Conservation (phyloP, 345 rosid genomes). For the Brassica rapa region DNA sequence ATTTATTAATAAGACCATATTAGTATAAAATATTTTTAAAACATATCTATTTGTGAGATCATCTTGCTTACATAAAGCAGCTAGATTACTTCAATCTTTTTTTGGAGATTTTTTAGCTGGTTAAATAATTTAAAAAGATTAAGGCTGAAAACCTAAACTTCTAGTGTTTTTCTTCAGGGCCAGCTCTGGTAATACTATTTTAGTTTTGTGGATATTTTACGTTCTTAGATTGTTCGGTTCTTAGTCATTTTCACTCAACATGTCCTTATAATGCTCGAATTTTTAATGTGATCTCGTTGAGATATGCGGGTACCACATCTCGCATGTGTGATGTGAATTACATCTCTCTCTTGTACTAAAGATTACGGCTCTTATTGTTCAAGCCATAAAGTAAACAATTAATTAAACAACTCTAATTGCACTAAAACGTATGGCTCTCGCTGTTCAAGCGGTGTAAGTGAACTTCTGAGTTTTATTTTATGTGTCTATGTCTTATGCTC, state of each 20-base stretch:
- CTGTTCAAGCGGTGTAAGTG: neutral
- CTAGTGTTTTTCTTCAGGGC: neutral
- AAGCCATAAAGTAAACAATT: neutral
- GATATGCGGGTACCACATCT: neutral
- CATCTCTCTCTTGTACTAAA: neutral
- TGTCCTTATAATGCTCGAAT: neutral
- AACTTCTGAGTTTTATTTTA: neutral
- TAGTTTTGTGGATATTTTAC: neutral
- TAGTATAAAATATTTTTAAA: no score
- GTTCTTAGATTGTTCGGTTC: neutral
- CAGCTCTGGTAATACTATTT: neutral
- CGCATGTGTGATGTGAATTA: neutral
- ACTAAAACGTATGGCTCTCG: neutral
- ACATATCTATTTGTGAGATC: neutral
- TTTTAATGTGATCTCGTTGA: neutral
- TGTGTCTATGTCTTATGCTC: neutral
- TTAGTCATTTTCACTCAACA: neutral
- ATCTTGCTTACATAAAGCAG: neutral
- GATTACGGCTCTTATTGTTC: neutral
- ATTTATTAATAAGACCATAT: neutral
- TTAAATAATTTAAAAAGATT: no score
- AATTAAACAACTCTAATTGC: neutral
- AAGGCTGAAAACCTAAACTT: neutral
- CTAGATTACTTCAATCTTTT: no score
- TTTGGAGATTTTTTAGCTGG: no score